These are phyloP conservation scores for Hypoxylon fuscum DNA, from an alignment of 495 filamentous ascomycete genomes.

Conservation along the genomic window DNA sequence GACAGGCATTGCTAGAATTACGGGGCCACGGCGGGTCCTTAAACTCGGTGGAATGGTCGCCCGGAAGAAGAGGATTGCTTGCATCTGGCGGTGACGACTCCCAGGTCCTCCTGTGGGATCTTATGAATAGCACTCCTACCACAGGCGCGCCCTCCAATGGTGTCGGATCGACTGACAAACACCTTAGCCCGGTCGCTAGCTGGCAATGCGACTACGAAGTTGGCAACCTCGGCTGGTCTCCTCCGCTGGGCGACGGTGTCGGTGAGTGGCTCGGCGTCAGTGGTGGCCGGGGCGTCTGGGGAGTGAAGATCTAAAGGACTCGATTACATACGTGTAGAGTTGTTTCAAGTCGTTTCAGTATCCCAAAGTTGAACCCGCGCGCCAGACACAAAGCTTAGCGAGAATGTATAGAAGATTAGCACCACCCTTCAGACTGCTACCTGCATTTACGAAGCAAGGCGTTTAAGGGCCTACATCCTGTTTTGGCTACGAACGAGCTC, in stretches of 20 bases:
- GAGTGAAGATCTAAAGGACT: constrained; percentile 64
- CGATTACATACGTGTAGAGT: not conserved
- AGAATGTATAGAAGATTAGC: constrained; percentile 26
- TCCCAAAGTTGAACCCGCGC: not conserved
- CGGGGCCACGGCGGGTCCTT: constrained; percentile 88
- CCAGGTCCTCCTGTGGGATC: constrained; percentile 91
- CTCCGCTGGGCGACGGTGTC: constrained; percentile 74
- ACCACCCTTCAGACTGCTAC: constrained; percentile 25
- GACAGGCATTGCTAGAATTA: constrained; percentile 92
- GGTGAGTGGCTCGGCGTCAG: constrained; percentile 95
- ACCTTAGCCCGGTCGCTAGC: constrained; percentile 75
- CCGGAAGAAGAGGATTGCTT: constrained; percentile 82
- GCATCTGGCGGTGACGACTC: constrained; percentile 94
- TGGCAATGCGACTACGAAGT: constrained; percentile 99
- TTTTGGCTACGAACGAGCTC: constrained; percentile 20
- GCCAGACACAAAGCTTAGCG: constrained; percentile 15
- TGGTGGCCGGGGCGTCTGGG: constrained; percentile 91
- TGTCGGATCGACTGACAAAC: constrained; percentile 61
- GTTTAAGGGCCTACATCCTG: constrained; percentile 17
- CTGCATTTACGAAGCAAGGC: constrained; percentile 40
- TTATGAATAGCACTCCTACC: constrained; percentile 73
- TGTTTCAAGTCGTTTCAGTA: not conserved
- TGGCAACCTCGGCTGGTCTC: constrained; percentile 93
- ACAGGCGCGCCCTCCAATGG: constrained; percentile 58
- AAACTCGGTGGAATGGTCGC: constrained; percentile 96